Conservation (phyloP, 768 basidiomycete genomes). For the Tricholoma furcatifolium region DNA sequence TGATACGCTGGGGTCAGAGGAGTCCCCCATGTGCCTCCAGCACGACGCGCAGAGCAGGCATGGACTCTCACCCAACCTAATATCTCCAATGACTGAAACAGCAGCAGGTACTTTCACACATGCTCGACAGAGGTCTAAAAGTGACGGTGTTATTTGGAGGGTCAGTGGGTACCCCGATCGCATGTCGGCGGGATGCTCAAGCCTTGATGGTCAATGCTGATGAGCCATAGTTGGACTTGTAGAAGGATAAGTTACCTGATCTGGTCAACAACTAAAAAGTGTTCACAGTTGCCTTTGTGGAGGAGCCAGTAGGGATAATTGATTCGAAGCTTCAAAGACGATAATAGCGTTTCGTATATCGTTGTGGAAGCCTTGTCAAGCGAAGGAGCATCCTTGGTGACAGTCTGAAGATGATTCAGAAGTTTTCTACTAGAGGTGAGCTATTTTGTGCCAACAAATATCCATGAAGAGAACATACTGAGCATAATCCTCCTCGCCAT, state of each 20-base stretch:
- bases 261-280: conserved; percentile 70
- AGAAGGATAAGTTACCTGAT: conserved; percentile 50
- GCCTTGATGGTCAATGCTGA: conserved; percentile 33
- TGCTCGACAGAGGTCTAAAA: conserved; percentile 62
- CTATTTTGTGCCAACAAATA: conserved; percentile 37
- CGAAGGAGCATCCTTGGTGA: conserved; percentile 27
- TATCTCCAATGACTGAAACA: conserved; percentile 66
- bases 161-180: conserved; percentile 64
- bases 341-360: conserved; percentile 48
- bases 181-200: conserved; percentile 58
- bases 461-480: conserved; percentile 29
- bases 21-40: conserved; percentile 68
- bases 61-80: conserved; percentile 76
- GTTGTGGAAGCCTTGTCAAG: conserved; percentile 39
- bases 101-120: conserved; percentile 72
- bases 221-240: not conserved
- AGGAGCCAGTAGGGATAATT: conserved; percentile 82
- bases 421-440: conserved; percentile 30
- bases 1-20: conserved; percentile 42
- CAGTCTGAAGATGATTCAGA: conserved; percentile 25
- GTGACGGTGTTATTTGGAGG: conserved; percentile 59
- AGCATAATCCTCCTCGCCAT: conserved; percentile 51
- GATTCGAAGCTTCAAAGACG: conserved; percentile 56
- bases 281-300: conserved; percentile 81
- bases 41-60: conserved; percentile 72